Evolutionary conservation across 192 early-diverging fungal genomes (phyloP), one percentile per base, ranked within the genome.

Genomic region (Funneliformis mosseae): DNA sequence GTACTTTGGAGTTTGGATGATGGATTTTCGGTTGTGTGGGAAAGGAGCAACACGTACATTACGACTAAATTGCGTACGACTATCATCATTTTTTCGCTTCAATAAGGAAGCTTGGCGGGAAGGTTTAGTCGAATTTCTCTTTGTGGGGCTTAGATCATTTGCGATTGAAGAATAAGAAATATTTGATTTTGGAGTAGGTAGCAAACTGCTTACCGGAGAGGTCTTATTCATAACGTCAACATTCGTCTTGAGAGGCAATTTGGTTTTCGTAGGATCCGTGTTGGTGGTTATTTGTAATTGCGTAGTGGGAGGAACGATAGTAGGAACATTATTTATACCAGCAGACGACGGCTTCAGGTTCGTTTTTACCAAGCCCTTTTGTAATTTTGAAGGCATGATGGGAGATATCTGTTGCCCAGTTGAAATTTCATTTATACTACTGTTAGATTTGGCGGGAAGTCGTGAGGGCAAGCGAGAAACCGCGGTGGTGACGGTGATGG

Each of bases 381-480:
- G 68, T 43, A 42, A 70, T n/a, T 38, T 70, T 70, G 39, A n/a
- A 42, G 41, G 7, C 39, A 41, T 39, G n/a, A n/a, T 8, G 10
- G 41, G 50, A 55, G 50, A 21, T 21, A 21, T 42, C 42, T 43
- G 28, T 70, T 70, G 68, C 2, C 68, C 38, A 70, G 68, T 43
- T n/a, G 39, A 10, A 43, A 21, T 23, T 23, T 33, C 68, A 70
- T 42, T 70, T 33, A 16, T 3, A 16, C 10, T 66, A 21, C 42
- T 33, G 21, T 21, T n/a, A 18, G 68, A 55, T 55, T 55, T 70
- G 9, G 66, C 33, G 33, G 68, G 68, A 16, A 70, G 38, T 4
- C 68, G 68, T 70, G 68, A 70, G 42, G 68, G 68, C n/a, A 70
- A 42, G n/a, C 68, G 68, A 70, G 68, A 70, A 42, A 43, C 68